Conservation (phyloP, 2,329 filamentous ascomycete species). For the Apiospora koreana region DNA sequence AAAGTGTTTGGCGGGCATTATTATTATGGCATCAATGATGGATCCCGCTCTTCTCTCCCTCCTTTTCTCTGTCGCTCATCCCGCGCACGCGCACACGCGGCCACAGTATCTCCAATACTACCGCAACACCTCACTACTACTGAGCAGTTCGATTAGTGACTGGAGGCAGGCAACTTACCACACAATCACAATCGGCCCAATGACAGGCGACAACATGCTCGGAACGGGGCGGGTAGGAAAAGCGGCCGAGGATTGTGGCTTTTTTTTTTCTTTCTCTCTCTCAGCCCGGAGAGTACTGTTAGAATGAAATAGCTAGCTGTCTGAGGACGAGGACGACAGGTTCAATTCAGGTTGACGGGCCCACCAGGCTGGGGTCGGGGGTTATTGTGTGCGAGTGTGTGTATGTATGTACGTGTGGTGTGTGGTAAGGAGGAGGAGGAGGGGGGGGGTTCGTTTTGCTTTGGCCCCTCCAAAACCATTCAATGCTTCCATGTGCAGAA, state of each 20-base stretch:
- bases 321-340: background rate
- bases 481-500: conserved; percentile 7
- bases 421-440: background rate
- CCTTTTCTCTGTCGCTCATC: background rate
- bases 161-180: conserved; percentile 1
- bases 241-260: background rate
- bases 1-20: background rate
- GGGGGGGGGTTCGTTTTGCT: background rate
- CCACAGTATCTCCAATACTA: background rate
- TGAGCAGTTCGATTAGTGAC: background rate
- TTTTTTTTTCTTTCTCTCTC: background rate
- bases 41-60: background rate
- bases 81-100: background rate
- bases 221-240: background rate
- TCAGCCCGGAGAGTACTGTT: background rate
- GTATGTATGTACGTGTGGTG: background rate
- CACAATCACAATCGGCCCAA: background rate
- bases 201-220: background rate
- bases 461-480: conserved; percentile 5
- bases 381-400: background rate
- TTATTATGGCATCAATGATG: conserved; percentile 1
- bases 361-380: background rate
- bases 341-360: no score
- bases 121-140: background rate
- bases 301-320: background rate